Evolutionary conservation across 208 protist genomes (phyloP).

Genomic region (Strigomonas galati): DNA sequence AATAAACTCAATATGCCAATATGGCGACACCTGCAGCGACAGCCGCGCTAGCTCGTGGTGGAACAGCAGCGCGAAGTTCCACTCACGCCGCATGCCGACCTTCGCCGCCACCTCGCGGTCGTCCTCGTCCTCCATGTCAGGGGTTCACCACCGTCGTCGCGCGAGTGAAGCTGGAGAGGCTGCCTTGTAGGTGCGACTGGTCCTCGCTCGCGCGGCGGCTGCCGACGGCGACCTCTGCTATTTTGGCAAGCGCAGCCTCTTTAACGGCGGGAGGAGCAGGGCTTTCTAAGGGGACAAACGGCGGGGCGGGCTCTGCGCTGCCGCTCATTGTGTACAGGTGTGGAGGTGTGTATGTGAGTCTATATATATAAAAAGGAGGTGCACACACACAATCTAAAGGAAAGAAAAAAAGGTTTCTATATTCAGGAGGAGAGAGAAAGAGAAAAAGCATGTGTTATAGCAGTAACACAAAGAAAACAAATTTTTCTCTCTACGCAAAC

Average conservation of each 20-base stretch:
- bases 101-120: slow-evolving; percentile 4
- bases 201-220: too few relatives aligned
- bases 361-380: not conserved
- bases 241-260: too few relatives aligned
- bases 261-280: too few relatives aligned
- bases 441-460: not conserved
- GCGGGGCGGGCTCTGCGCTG: too few relatives aligned
- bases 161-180: too few relatives aligned
- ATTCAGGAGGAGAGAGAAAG: slow-evolving; percentile 5
- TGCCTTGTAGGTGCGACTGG: too few relatives aligned
- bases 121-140: too few relatives aligned
- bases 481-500: too few relatives aligned
- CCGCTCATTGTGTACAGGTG: too few relatives aligned
- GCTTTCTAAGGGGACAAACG: too few relatives aligned
- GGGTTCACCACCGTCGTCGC: too few relatives aligned
- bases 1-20: slow-evolving; percentile 84
- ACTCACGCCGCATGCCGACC: slow-evolving; percentile 85
- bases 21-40: slow-evolving; percentile 58
- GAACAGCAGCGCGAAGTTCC: slow-evolving; percentile 81
- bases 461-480: slow-evolving; percentile 5
- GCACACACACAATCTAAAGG: slow-evolving; percentile 1
- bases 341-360: not conserved
- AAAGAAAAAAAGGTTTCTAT: slow-evolving; percentile 1
- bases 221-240: too few relatives aligned
- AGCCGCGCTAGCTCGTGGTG: slow-evolving; percentile 64